phyloP scores from a whole-genome alignment of 768 basidiomycete species.

The Panaeolus papilionaceus region DNA sequence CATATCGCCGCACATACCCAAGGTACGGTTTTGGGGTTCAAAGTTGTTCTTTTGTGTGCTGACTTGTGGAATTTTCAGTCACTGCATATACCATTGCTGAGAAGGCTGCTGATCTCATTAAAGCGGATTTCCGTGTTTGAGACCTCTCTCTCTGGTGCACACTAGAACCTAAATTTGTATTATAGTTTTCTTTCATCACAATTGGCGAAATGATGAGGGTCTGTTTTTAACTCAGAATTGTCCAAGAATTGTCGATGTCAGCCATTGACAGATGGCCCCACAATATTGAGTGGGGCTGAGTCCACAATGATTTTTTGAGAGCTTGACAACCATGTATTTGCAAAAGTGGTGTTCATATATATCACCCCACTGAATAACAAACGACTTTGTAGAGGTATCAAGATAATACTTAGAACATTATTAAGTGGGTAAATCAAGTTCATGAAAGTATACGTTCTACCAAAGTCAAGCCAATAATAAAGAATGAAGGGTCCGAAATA shows the following conservation, averaged over 20 bases:
- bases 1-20: constrained; percentile 56
- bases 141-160: not conserved
- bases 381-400: not conserved
- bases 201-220: too few relatives aligned
- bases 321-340: too few relatives aligned
- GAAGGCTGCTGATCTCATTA: constrained; percentile 37
- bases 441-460: not conserved
- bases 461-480: not conserved
- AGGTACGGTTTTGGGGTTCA: constrained; percentile 32
- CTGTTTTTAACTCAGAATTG: too few relatives aligned
- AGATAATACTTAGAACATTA: not conserved
- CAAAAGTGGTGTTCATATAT: not conserved
- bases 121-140: constrained; percentile 16
- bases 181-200: too few relatives aligned
- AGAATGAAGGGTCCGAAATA: not conserved
- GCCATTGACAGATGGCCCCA: too few relatives aligned
- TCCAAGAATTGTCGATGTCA: too few relatives aligned
- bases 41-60: not conserved
- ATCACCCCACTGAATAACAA: not conserved
- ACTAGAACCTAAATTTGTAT: too few relatives aligned
- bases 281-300: too few relatives aligned
- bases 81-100: constrained; percentile 54
- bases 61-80: constrained; percentile 30
- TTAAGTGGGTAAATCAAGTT: not conserved
- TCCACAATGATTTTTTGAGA: too few relatives aligned